phyloP scores from a whole-genome alignment of 768 basidiomycete species.

The Boletus sp. region DNA sequence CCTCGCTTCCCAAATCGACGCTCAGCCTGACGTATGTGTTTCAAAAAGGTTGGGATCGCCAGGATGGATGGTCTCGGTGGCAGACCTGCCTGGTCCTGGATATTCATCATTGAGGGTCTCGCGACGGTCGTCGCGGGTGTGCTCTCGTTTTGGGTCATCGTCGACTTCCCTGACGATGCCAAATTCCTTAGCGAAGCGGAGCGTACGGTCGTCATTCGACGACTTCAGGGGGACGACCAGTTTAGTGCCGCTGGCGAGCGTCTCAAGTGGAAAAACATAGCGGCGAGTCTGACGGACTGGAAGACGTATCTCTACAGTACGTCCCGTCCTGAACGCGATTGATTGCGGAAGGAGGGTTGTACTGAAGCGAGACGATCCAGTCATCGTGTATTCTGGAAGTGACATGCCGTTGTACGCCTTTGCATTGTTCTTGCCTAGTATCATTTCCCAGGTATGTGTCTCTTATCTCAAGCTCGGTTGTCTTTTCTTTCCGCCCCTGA shows the following conservation, averaged over 20 bases:
- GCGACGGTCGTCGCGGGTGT: constrained; percentile 62
- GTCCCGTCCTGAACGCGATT: background rate
- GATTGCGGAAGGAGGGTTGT: background rate
- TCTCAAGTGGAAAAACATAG: constrained; percentile 55
- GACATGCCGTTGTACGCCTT: constrained; percentile 76
- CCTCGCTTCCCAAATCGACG: background rate
- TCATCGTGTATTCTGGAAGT: constrained; percentile 52
- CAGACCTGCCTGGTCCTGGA: constrained; percentile 66
- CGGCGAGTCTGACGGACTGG: constrained; percentile 61
- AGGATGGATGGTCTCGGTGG: constrained; percentile 71
- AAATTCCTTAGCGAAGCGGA: constrained; percentile 73
- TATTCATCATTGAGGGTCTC: constrained; percentile 74
- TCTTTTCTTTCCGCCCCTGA: background rate
- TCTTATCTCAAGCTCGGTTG: background rate
- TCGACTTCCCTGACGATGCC: constrained; percentile 81
- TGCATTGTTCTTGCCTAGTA: constrained; percentile 73
- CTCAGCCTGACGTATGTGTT: background rate
- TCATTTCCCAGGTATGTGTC: constrained; percentile 60
- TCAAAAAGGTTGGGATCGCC: constrained; percentile 53
- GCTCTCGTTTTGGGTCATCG: constrained; percentile 71
- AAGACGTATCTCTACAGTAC: constrained; percentile 56
- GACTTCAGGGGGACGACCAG: constrained; percentile 64
- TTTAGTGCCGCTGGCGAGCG: constrained; percentile 71
- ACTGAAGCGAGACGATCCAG: constrained; percentile 29
- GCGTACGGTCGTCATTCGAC: constrained; percentile 59